Percentiles rank a stretch among this genome's conserved stretches.
phyloP scores from a whole-genome alignment of 2,329 filamentous ascomycete genomes.

The Paraphoma sp. region DNA sequence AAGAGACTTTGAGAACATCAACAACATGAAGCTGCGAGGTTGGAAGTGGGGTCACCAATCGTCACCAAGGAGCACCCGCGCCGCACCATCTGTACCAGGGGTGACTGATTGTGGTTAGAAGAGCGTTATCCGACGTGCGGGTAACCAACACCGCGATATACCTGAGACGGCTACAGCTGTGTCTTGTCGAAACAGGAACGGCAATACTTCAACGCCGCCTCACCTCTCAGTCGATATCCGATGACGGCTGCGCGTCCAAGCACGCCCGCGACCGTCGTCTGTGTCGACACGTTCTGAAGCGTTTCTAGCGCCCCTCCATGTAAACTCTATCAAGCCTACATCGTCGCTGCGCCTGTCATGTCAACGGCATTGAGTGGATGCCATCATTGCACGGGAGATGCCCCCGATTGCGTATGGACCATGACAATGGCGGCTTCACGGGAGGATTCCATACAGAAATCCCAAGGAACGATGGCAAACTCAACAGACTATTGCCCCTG shows the following conservation, averaged over 20 bases:
- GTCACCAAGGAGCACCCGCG: slow-evolving; percentile 16
- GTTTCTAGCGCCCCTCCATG: background rate
- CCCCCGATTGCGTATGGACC: background rate
- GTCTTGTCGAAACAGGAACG: slow-evolving; percentile 14
- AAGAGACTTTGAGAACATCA: background rate
- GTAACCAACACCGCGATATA: slow-evolving; percentile 19
- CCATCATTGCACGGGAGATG: background rate
- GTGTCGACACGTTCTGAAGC: background rate
- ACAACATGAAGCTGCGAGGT: background rate
- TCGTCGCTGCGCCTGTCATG: background rate
- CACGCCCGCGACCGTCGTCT: slow-evolving; percentile 6
- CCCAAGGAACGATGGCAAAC: background rate
- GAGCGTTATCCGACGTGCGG: slow-evolving; percentile 17
- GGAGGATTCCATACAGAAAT: background rate
- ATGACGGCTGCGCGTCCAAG: background rate
- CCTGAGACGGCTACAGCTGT: slow-evolving; percentile 28
- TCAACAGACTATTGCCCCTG: background rate
- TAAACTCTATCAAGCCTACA: background rate
- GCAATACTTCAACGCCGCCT: slow-evolving; percentile 15
- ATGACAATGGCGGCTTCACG: background rate
- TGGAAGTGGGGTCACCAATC: slow-evolving; percentile 5
- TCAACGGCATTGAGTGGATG: background rate
- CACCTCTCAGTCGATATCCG: slow-evolving; percentile 9
- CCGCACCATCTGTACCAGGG: slow-evolving; percentile 16
- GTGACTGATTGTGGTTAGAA: slow-evolving; percentile 19